Evolutionary conservation across 352 stramenopile genomes (phyloP), one percentile per base, ranked within the genome.

Genomic region (Pythium myriotylum): DNA sequence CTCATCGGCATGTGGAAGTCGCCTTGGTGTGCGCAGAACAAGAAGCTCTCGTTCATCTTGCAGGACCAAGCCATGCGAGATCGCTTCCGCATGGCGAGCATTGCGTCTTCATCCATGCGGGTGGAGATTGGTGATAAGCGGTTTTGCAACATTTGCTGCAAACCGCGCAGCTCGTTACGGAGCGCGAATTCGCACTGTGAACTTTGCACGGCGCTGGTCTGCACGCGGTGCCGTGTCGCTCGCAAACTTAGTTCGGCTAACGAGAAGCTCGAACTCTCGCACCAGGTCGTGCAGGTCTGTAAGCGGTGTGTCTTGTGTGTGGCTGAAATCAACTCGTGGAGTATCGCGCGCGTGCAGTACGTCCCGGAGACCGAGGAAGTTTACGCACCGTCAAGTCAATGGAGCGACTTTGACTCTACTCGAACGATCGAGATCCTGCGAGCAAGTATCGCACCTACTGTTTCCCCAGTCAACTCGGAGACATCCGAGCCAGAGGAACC

Each of bases 171-270:
- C 14, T 14, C 10, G 9, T 26, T 50, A 26, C 43, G 23, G 5
- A 35, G 29, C 23, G 19, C 19, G 4, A 26, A 20, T 22, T 8
- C 9, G 19, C 3, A 16, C 19, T 50, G 43, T 19, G 19, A 32
- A 19, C 23, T 54, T 3, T 54, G 47, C 47, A 40, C 4, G 23
- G 47, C 47, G 23, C 13, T 16, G 13, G 47, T 54, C 10, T 54
- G 47, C 24, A 8, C n/a, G 16, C 14, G 19, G 8, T 50, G 42
- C 19, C 23, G 19, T 5, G 16, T 50, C 16, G 10, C 16, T 17
- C 42, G 42, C 42, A 50, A 17, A 14, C 42, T 50, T 10, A 50
- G 42, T 14, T 4, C 42, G 19, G 14, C 42, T 8, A 26, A 50
- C 14, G 16, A 50, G 12, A 26, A 50, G 42, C 19, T 50, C 14